Percentiles rank a stretch among this genome's conserved stretches.
phyloP scores from a whole-genome alignment of 192 early-diverging fungal genomes.

The Backusella macrospora region DNA sequence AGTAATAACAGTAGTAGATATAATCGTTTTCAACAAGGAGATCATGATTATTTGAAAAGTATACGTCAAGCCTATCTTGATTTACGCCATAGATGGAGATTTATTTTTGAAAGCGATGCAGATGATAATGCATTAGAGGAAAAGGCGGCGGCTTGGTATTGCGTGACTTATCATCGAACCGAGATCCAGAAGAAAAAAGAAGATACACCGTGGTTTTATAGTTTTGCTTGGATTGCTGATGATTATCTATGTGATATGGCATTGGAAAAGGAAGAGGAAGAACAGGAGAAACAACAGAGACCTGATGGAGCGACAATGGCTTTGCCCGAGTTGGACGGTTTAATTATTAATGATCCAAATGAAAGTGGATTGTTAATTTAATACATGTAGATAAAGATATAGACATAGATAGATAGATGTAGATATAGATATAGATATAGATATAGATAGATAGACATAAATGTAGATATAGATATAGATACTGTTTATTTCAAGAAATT shows the following conservation, averaged over 20 bases:
- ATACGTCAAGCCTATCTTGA: conserved; percentile 42
- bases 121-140: conserved; percentile 20
- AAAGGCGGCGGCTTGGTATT: conserved; percentile 69
- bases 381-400: too few relatives aligned
- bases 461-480: too few relatives aligned
- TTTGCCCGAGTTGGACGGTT: neutral
- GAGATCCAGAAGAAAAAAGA: conserved; percentile 18
- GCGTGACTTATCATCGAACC: conserved; percentile 58
- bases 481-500: too few relatives aligned
- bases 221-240: conserved; percentile 13
- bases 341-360: neutral
- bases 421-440: too few relatives aligned
- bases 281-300: neutral
- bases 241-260: conserved; percentile 10
- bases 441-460: too few relatives aligned
- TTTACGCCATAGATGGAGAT: conserved; percentile 44
- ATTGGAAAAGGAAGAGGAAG: neutral
- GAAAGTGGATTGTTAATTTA: neutral
- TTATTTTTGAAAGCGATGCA: conserved; percentile 44
- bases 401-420: too few relatives aligned
- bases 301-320: neutral
- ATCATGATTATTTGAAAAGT: conserved; percentile 18
- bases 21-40: too few relatives aligned
- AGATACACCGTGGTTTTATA: neutral
- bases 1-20: too few relatives aligned